These are phyloP conservation scores for Meredithiella fracta DNA, from an alignment of 2,329 filamentous ascomycete genomes.

Conservation along the genomic window DNA sequence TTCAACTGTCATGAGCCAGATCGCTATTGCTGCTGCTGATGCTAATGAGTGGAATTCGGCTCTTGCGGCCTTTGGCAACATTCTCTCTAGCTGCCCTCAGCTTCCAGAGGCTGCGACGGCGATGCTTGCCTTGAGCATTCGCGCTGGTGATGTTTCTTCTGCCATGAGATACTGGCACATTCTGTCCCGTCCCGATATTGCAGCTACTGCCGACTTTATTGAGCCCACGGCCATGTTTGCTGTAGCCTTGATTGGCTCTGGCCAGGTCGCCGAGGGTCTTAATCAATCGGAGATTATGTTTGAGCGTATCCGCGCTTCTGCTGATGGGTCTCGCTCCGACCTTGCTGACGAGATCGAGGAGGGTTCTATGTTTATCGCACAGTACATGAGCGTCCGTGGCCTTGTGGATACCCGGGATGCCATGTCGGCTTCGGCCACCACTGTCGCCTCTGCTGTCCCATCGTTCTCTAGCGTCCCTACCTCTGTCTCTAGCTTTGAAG, in stretches of 20 bases:
- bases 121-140: constrained; percentile 72
- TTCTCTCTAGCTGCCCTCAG: constrained; percentile 34
- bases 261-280: constrained; percentile 68
- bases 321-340: constrained; percentile 29
- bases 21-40: constrained; percentile 69
- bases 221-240: constrained; percentile 85
- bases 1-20: constrained; percentile 48
- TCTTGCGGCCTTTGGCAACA: constrained; percentile 44
- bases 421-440: constrained; percentile 20
- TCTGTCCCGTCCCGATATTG: constrained; percentile 45
- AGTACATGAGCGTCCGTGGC: constrained; percentile 40
- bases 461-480: constrained; percentile 33
- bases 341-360: constrained; percentile 72
- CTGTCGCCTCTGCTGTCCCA: constrained; percentile 12
- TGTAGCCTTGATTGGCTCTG: constrained; percentile 71
- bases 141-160: constrained; percentile 59
- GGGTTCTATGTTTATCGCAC: constrained; percentile 51
- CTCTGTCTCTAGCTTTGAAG: constrained; percentile 46
- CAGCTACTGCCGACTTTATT: constrained; percentile 50
- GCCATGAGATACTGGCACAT: constrained; percentile 70
- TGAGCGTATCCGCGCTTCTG: constrained; percentile 53
- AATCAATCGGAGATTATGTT: constrained; percentile 74
- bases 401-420: constrained; percentile 39
- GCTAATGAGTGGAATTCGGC: constrained; percentile 54
- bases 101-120: constrained; percentile 52